Conservation (phyloP, 345 rosid genomes). For the Gossypium australe region DNA sequence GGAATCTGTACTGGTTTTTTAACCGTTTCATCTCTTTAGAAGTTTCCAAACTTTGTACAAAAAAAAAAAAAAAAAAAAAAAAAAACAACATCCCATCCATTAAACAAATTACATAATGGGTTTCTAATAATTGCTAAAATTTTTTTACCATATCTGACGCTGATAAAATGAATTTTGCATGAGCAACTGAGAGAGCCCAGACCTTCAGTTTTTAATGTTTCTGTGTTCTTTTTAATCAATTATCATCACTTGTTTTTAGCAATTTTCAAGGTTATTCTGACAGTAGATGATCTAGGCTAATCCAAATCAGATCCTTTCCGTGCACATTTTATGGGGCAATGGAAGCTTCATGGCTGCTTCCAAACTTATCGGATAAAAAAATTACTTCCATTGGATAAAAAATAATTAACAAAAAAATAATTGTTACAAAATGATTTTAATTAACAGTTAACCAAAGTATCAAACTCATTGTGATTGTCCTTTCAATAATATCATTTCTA, state of each 20-base stretch:
- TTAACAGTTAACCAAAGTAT: not conserved
- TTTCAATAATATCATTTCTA: too few species aligned
- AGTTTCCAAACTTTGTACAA: not conserved
- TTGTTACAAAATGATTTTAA: not conserved
- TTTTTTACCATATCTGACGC: not conserved
- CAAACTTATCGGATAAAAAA: not conserved
- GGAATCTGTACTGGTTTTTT: not conserved
- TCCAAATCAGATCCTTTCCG: not conserved
- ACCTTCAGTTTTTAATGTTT: not conserved
- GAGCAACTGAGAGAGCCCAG: not conserved
- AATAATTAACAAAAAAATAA: not conserved
- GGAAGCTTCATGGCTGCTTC: constrained; percentile 29
- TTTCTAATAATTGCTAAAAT: not conserved
- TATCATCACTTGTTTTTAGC: not conserved
- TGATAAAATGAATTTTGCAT: not conserved
- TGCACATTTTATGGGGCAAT: not conserved
- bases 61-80: too few species aligned
- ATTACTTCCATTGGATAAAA: not conserved
- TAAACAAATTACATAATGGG: not conserved
- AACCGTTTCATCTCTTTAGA: not conserved
- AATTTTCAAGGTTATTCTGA: not conserved
- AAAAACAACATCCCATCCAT: not conserved
- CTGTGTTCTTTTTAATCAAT: not conserved
- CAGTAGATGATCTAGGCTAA: not conserved
- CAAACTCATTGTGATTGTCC: not conserved